Conservation (phyloP, 1,139 yeast species). For the Yamadazyma pseudoaaseri region DNA sequence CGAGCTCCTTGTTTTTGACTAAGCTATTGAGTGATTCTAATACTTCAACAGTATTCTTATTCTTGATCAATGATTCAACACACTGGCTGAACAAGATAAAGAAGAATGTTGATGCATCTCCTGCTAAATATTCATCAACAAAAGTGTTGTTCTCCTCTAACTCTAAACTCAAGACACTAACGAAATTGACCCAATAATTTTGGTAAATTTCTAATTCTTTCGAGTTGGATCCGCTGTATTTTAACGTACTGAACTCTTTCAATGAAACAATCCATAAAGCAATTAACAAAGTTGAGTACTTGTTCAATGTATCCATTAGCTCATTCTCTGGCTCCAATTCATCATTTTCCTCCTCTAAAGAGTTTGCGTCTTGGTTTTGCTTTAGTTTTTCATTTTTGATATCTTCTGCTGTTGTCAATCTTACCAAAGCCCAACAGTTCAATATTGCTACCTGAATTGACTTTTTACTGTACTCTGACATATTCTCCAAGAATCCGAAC, state of each 20-base stretch:
- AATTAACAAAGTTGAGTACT: conserved; percentile 58
- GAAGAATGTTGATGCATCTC: conserved; percentile 71
- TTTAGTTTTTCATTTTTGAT: conserved; percentile 4
- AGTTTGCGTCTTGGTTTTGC: background rate
- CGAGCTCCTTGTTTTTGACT: conserved; percentile 56
- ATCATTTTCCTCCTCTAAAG: conserved; percentile 28
- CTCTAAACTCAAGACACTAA: conserved; percentile 72
- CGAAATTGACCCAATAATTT: conserved; percentile 75
- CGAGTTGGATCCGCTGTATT: conserved; percentile 47
- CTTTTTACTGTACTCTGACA: conserved; percentile 56
- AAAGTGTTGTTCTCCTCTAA: conserved; percentile 50
- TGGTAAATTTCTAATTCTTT: conserved; percentile 58
- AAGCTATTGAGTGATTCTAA: conserved; percentile 57
- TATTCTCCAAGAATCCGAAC: conserved; percentile 42
- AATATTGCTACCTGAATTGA: conserved; percentile 70
- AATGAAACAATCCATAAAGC: conserved; percentile 80
- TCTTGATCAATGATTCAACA: conserved; percentile 65
- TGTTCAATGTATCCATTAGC: conserved; percentile 46
- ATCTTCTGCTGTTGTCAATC: conserved; percentile 44
- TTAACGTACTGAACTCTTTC: conserved; percentile 69
- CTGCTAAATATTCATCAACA: conserved; percentile 46
- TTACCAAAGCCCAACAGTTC: conserved; percentile 87
- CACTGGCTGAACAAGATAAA: conserved; percentile 84
- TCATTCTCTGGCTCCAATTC: conserved; percentile 34
- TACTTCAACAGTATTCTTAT: conserved; percentile 40